phyloP scores from a whole-genome alignment of 1,284 basidiomycete species.

The Thecaphora frezii region DNA sequence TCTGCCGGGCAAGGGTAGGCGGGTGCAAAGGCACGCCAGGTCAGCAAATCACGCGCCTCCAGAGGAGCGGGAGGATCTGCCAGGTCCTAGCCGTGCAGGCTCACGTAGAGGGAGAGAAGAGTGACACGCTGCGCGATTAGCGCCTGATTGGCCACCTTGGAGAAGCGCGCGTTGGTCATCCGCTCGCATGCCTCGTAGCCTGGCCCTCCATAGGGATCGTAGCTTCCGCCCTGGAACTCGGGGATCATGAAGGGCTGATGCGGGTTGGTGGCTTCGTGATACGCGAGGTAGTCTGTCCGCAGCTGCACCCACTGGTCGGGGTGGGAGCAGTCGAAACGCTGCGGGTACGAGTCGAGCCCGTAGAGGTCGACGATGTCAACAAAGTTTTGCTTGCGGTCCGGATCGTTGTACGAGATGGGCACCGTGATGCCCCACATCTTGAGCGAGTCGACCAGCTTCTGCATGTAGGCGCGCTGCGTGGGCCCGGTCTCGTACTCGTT shows the following conservation, averaged over 20 bases:
- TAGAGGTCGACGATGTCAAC: conserved; percentile 64
- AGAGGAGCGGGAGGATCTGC: too few species aligned
- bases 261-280: conserved; percentile 61
- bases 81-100: too few species aligned
- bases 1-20: conserved; percentile 46
- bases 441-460: conserved; percentile 19
- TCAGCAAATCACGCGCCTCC: too few species aligned
- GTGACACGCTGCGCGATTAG: conserved; percentile 36
- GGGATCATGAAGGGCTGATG: conserved; percentile 70
- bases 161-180: conserved; percentile 37
- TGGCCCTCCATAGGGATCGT: conserved; percentile 41
- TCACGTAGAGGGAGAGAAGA: conserved; percentile 64
- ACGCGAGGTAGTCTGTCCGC: conserved; percentile 35
- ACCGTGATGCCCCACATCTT: conserved; percentile 31
- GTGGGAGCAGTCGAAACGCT: conserved; percentile 70
- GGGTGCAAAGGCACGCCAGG: too few species aligned
- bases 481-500: conserved; percentile 55
- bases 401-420: conserved; percentile 44
- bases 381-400: conserved; percentile 38
- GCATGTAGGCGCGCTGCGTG: conserved; percentile 47
- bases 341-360: conserved; percentile 67
- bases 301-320: conserved; percentile 65
- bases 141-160: conserved; percentile 26
- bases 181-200: conserved; percentile 29
- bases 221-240: conserved; percentile 62